Conservation (phyloP, 148 eudicot genomes). For the Hydrangea macrophylla region DNA sequence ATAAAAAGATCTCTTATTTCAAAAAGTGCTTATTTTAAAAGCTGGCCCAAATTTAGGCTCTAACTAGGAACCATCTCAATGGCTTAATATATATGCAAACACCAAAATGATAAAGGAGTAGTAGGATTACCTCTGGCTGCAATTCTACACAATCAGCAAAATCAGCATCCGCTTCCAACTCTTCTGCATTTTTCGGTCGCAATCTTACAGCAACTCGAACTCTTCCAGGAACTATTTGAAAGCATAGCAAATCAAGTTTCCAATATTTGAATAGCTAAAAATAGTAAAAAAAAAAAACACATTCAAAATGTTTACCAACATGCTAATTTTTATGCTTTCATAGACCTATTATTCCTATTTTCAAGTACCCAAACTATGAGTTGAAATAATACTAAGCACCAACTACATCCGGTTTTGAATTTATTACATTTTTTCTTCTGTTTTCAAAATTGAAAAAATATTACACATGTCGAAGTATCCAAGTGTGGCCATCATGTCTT, state of each 20-base stretch:
- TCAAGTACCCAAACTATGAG: no score
- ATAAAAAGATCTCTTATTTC: no score
- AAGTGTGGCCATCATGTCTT: no score
- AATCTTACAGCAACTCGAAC: constrained; percentile 94
- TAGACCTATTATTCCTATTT: no score
- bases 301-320: no score
- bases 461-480: no score
- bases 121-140: constrained; percentile 70
- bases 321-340: no score
- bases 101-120: not conserved
- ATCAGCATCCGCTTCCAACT: constrained; percentile 85
- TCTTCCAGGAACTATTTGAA: constrained; percentile 65
- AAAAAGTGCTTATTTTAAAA: no score
- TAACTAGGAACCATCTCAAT: not conserved
- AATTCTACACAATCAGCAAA: constrained; percentile 96
- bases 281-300: not conserved
- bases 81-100: not conserved
- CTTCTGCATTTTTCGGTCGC: constrained; percentile 81
- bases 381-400: not conserved
- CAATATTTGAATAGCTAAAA: not conserved
- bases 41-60: no score
- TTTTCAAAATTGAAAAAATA: no score
- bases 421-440: no score
- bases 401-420: no score
- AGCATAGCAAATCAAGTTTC: not conserved